Base-by-base conservation (phyloP, 164 flowering plant species). In the Houttuynia cordata region DNA sequence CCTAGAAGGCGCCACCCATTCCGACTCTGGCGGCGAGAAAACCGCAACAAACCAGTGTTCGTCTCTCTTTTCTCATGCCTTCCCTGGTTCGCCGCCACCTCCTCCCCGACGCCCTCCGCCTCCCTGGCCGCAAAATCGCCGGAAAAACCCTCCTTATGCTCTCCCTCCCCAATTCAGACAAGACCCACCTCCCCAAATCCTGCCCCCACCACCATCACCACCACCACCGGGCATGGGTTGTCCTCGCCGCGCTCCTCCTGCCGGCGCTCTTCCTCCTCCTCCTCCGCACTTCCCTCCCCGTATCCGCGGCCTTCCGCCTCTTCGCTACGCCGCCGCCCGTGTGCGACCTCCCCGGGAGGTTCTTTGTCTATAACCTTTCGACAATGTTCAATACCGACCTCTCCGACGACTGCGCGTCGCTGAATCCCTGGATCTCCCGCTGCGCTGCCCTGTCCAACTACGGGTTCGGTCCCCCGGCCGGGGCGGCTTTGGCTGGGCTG, bases 301-400 rank as follows among this genome's bases (percentile, higher is more conserved):
- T 17, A 3, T 17, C 15, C n/a, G 40, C 49, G 7, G 14, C 25
- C 47, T 4, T 63, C 25, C 3, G 51, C 56, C 0, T 37, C 53
- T n/a, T n/a, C n/a, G n/a, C n/a, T n/a, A n/a, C n/a, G n/a, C n/a
- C n/a, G n/a, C n/a, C n/a, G n/a, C n/a, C n/a, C n/a, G n/a, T n/a
- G 47, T 81, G 88, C 64, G 52, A 21, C 0, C 60, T 22, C 53
- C 49, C 49, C 13, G 92, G 99, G 0, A 72, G 65, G 60, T 69
- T 93, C 51, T 93, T 73, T 58, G 86, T 93, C 14, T 90, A 93
- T 81, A 80, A 88, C 30, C 71, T 93, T 12, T 96, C 99, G 1
- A 24, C 72, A 0, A 7, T 61, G 9, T 76, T 90, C 69, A 93
- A 93, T 74, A 45, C 24, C 12, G 84, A 86, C 0, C 52, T 93